Evolutionary conservation across 129 eudicot genomes (phyloP), one percentile per base, ranked within the genome.

Genomic region (Mikania micrantha): DNA sequence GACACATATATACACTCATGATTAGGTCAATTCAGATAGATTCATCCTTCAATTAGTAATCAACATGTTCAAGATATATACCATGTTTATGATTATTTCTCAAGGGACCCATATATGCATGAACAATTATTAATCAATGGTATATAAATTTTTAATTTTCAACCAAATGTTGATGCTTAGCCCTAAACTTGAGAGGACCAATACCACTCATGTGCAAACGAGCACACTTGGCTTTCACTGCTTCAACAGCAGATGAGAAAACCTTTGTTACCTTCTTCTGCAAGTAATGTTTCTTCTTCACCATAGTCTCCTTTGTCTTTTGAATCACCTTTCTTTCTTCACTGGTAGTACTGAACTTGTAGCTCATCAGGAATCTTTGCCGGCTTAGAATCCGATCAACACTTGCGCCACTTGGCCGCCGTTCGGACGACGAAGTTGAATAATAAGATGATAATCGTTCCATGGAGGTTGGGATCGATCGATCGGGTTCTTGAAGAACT

Each of bases 331-430:
- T 63, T 24, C 34, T 40, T 39, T 63, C 35, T 39, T 63, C 53
- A 63, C 21, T 11, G 0, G 31, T 3, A 25, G 69, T 24, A 9
- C 65, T 60, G 24, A 60, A 60, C 65, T 60, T 60, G 65, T 60
- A 60, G 65, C 65, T 60, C 40, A 13, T 60, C 6, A 60, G 65
- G 24, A 60, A 60, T 35, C 42, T 60, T 16, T 60, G 65, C 12
- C 65, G 44, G 44, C 65, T 60, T 13, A 31, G 25, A 60, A 60
- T 60, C 65, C 65, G 65, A n/a, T 60, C 65, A 60, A 60, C 65
- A 5, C 65, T 32, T 28, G 27, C 65, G 0, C 44, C 25, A 32
- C 16, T 34, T 5, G 65, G 65, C 25, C 61, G 16, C 53, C 3
- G 60, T 22, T 24, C 32, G 5, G 31, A 52, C 31, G n/a, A 21